phyloP scores from a whole-genome alignment of 352 stramenopile species.

The Pythium oligandrum region DNA sequence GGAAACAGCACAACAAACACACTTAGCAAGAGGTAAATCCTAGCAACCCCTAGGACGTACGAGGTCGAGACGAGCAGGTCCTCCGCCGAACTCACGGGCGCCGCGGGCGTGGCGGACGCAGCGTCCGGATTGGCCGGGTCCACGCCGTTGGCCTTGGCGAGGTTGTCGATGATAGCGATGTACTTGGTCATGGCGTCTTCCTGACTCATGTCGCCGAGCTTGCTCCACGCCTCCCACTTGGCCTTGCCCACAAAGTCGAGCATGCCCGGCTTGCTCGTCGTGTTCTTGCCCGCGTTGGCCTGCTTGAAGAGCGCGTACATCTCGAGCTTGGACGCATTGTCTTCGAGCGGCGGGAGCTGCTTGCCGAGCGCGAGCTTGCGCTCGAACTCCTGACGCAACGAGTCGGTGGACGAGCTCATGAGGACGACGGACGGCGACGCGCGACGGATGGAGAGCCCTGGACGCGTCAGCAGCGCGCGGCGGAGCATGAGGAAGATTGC shows the following conservation, averaged over 20 bases:
- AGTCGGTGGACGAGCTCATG: slow-evolving; percentile 6
- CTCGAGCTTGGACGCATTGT: slow-evolving; percentile 74
- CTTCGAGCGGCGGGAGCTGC: slow-evolving; percentile 55
- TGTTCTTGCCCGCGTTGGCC: slow-evolving; percentile 52
- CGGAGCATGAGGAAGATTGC: too few species aligned
- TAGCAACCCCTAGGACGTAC: slow-evolving; percentile 21
- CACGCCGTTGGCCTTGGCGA: slow-evolving; percentile 41
- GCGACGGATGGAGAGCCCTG: too few species aligned
- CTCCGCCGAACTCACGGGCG: slow-evolving; percentile 22
- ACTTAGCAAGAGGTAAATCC: background rate
- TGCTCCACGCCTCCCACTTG: slow-evolving; percentile 79
- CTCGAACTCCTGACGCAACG: slow-evolving; percentile 36
- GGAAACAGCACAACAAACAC: background rate
- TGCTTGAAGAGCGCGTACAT: slow-evolving; percentile 88
- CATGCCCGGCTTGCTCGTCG: slow-evolving; percentile 62
- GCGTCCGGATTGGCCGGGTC: slow-evolving; percentile 9
- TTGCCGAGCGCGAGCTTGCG: slow-evolving; percentile 65
- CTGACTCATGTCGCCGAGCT: slow-evolving; percentile 57
- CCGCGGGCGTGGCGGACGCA: slow-evolving; percentile 2
- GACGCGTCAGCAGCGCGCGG: too few species aligned
- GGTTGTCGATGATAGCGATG: slow-evolving; percentile 67
- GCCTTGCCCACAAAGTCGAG: slow-evolving; percentile 81
- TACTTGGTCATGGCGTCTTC: slow-evolving; percentile 62
- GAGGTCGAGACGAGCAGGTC: slow-evolving; percentile 52
- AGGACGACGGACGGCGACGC: background rate